These are phyloP conservation scores for Aspergillus uvarum DNA, from an alignment of 2,329 filamentous ascomycete genomes.

Conservation along the genomic window DNA sequence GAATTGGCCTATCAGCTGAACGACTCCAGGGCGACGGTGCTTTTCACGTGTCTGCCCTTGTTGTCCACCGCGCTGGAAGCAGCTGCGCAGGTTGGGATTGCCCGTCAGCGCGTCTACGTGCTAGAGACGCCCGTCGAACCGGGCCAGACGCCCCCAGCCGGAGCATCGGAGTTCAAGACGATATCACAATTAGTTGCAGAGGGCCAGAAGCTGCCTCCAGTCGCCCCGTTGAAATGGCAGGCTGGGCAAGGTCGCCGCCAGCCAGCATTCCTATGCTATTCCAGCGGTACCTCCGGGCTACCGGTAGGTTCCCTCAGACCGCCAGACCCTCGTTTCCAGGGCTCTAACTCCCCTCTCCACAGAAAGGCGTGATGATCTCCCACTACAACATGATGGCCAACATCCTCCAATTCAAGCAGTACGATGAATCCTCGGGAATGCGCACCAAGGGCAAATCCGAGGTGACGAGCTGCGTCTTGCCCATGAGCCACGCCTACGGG, in stretches of 20 bases:
- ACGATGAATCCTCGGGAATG: too few species aligned
- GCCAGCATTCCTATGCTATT: conserved; percentile 9
- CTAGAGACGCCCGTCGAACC: background rate
- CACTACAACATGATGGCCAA: conserved; percentile 15
- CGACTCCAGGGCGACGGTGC: background rate
- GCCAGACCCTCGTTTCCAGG: too few species aligned
- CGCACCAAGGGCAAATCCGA: too few species aligned
- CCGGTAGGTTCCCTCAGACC: background rate
- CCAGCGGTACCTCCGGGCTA: conserved; percentile 12
- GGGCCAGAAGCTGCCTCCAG: background rate
- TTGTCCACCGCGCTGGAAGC: conserved; percentile 2
- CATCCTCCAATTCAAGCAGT: conserved; percentile 2
- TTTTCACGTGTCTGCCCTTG: conserved; percentile 11
- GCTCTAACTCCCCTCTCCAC: background rate
- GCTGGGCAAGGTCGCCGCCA: conserved; percentile 6
- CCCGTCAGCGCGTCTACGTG: background rate
- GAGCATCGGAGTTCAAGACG: conserved; percentile 8
- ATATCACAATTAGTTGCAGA: conserved; percentile 1
- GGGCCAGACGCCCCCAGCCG: background rate
- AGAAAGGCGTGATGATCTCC: conserved; percentile 12
- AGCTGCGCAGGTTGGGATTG: background rate
- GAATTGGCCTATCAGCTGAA: conserved; percentile 9
- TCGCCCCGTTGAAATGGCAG: conserved; percentile 3
- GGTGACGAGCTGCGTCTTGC: too few species aligned
- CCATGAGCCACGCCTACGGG: too few species aligned